A percentile compares a stretch with the other conserved stretches of the same genome.
Evolutionary conservation across 2,329 filamentous ascomycete species (phyloP).

Genomic region (Ustulina deusta): DNA sequence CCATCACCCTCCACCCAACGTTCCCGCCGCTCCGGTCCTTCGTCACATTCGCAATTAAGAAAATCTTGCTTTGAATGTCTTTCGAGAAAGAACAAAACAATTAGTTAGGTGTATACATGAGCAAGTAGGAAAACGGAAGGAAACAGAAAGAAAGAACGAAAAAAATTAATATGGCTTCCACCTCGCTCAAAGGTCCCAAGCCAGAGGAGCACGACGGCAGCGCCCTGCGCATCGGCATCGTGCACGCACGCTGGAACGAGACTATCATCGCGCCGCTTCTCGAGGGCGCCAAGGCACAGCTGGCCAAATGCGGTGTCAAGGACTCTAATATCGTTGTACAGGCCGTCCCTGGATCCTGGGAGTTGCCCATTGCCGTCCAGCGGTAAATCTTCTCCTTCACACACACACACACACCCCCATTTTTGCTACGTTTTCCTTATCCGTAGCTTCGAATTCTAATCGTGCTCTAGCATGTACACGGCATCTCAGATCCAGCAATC

Average conservation of each 20-base stretch:
- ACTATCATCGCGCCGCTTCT: constrained; percentile 89
- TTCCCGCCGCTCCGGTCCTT: constrained; percentile 1
- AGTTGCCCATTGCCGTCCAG: constrained; percentile 91
- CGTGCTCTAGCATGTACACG: constrained; percentile 74
- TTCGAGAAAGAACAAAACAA: background rate
- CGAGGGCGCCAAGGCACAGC: constrained; percentile 80
- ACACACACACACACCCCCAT: constrained; percentile 13
- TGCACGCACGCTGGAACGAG: constrained; percentile 96
- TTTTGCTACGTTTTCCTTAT: background rate
- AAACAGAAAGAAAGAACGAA: background rate
- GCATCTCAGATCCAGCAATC: constrained; percentile 88
- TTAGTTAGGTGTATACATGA: background rate
- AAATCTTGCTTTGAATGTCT: background rate
- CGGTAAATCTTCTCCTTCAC: constrained; percentile 65
- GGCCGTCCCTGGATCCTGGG: constrained; percentile 93
- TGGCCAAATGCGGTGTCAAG: constrained; percentile 82
- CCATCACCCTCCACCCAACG: constrained; percentile 21
- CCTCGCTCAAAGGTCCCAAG: constrained; percentile 66
- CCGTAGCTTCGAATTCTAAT: constrained; percentile 17
- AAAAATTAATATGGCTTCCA: constrained; percentile 52
- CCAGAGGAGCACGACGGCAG: constrained; percentile 73
- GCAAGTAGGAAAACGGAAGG: no score
- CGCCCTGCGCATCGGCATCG: constrained; percentile 87
- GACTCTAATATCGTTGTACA: constrained; percentile 90
- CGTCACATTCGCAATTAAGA: constrained; percentile 8